Percentiles rank a stretch among this genome's conserved stretches.
Evolutionary conservation across 2,329 filamentous ascomycete species (phyloP).

Genomic region (Rutstroemia sp.): DNA sequence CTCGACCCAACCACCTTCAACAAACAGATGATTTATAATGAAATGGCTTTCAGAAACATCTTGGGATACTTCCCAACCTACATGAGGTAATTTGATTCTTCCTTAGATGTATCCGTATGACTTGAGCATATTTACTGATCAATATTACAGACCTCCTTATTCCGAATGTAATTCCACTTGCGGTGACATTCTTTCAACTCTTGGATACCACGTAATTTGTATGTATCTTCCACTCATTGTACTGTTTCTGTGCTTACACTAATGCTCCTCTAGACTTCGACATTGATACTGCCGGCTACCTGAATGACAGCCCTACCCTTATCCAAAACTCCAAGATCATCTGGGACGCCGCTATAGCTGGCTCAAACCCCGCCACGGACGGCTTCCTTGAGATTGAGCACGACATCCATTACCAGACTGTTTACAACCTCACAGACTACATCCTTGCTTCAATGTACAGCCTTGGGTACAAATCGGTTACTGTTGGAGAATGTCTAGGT

Average conservation of each 20-base stretch:
- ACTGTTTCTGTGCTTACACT: background rate
- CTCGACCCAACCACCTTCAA: slow-evolving; percentile 36
- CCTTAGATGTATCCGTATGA: background rate
- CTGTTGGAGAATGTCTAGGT: slow-evolving; percentile 40
- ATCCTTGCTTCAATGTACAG: slow-evolving; percentile 30
- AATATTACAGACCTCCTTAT: slow-evolving; percentile 32
- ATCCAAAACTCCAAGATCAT: slow-evolving; percentile 43
- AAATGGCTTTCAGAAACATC: slow-evolving; percentile 48
- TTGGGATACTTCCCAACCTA: slow-evolving; percentile 49
- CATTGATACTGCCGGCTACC: slow-evolving; percentile 43
- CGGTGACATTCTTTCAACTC: slow-evolving; percentile 30
- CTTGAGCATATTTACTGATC: background rate
- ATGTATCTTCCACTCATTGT: background rate
- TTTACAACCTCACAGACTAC: slow-evolving; percentile 31
- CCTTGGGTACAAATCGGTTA: slow-evolving; percentile 34
- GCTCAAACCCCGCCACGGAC: slow-evolving; percentile 11
- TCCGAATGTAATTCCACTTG: slow-evolving; percentile 36
- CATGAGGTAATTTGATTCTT: slow-evolving; percentile 29
- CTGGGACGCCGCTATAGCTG: slow-evolving; percentile 20
- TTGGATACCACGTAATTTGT: slow-evolving; percentile 42
- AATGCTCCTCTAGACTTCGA: slow-evolving; percentile 25
- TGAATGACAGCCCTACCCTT: slow-evolving; percentile 34
- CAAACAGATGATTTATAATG: slow-evolving; percentile 44
- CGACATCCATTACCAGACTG: slow-evolving; percentile 33
- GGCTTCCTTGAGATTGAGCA: slow-evolving; percentile 44